Conservation (phyloP, 768 basidiomycete species). For the Boletus pseudo-olivaceus region DNA sequence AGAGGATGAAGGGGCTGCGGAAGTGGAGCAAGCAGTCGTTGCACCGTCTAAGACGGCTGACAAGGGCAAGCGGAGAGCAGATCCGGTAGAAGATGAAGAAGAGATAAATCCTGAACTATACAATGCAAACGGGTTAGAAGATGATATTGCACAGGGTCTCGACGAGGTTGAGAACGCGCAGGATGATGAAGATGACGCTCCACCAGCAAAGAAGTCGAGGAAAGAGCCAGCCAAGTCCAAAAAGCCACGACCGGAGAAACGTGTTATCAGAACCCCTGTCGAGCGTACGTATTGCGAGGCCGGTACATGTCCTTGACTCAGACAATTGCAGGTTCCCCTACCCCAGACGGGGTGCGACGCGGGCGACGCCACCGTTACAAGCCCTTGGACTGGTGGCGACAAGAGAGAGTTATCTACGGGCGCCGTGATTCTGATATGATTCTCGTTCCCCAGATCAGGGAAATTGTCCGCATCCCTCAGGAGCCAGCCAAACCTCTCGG, state of each 20-base stretch:
- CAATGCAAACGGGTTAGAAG: constrained; percentile 33
- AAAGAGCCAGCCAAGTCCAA: constrained; percentile 27
- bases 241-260: constrained; percentile 26
- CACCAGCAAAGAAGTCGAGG: constrained; percentile 27
- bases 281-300: constrained; percentile 23
- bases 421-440: constrained; percentile 48
- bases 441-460: constrained; percentile 63
- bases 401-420: constrained; percentile 83
- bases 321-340: constrained; percentile 19
- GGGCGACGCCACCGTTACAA: constrained; percentile 63
- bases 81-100: constrained; percentile 14
- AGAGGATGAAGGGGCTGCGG: constrained; percentile 24
- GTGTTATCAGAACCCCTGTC: constrained; percentile 8
- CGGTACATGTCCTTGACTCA: constrained; percentile 4
- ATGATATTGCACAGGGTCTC: constrained; percentile 41
- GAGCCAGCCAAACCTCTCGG: constrained; percentile 48
- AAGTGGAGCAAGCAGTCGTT: constrained; percentile 33
- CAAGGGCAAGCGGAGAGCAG: constrained; percentile 42
- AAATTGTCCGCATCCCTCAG: constrained; percentile 57
- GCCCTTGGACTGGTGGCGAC: constrained; percentile 92
- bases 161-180: constrained; percentile 52
- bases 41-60: constrained; percentile 24
- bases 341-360: constrained; percentile 56
- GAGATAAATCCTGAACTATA: constrained; percentile 6
- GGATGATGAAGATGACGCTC: constrained; percentile 38